Percentiles rank a stretch among this genome's conserved stretches.
Conservation (phyloP, 2,329 filamentous ascomycete species). For the Colletotrichum chrysophilum region DNA sequence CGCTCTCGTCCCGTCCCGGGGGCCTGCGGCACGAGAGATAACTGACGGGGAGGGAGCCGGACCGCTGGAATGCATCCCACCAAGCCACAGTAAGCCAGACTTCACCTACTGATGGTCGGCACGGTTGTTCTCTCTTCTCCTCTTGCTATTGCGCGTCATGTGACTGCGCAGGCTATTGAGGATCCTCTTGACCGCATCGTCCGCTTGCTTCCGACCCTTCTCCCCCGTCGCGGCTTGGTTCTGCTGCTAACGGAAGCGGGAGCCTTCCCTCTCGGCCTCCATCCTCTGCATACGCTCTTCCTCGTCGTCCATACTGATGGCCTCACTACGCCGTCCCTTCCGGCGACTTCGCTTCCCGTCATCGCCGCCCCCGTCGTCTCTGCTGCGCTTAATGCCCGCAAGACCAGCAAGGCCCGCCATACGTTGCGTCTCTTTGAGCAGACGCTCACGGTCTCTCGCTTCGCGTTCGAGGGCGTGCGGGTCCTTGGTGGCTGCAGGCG, state of each 20-base stretch:
- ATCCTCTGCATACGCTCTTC: slow-evolving; percentile 60
- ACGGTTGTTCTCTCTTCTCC: not conserved
- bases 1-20: not conserved
- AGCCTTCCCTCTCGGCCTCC: slow-evolving; percentile 65
- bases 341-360: slow-evolving; percentile 44
- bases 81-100: not conserved
- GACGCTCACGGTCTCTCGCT: slow-evolving; percentile 67
- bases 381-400: slow-evolving; percentile 53
- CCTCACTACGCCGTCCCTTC: slow-evolving; percentile 55
- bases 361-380: slow-evolving; percentile 44
- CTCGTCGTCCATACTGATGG: slow-evolving; percentile 50
- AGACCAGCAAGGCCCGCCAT: slow-evolving; percentile 59
- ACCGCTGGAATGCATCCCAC: not conserved
- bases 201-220: not conserved
- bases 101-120: not conserved
- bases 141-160: not conserved
- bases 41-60: not conserved
- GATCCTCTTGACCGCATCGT: not conserved
- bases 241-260: slow-evolving; percentile 47
- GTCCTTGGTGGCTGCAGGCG: slow-evolving; percentile 44
- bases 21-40: not conserved
- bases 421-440: slow-evolving; percentile 72
- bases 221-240: not conserved
- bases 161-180: not conserved
- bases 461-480: slow-evolving; percentile 75